phyloP scores from a whole-genome alignment of 306 rosid genomes.

The apple (Malus domestica) region DNA sequence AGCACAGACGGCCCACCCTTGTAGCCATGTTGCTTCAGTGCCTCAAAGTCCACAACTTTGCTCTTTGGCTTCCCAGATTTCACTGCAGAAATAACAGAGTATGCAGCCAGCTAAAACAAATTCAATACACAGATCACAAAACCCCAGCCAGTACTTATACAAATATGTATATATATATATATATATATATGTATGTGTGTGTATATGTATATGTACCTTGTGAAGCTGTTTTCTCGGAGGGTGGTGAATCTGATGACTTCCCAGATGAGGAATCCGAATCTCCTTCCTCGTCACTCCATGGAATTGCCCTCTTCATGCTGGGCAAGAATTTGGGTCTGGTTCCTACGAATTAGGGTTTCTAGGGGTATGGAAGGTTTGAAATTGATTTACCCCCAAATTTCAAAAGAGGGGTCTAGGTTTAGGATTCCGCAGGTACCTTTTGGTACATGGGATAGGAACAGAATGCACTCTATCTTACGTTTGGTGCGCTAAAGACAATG shows the following conservation, averaged over 20 bases:
- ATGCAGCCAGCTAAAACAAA: neutral
- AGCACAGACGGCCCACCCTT: constrained; percentile 89
- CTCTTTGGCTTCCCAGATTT: constrained; percentile 56
- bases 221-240: constrained; percentile 1
- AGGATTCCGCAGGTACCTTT: neutral
- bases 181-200: too few species aligned
- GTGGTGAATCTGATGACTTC: constrained; percentile 31
- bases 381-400: neutral
- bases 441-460: too few species aligned
- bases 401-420: neutral
- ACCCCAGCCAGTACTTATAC: neutral
- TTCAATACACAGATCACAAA: neutral
- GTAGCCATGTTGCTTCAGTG: constrained; percentile 63
- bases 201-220: constrained; percentile 1
- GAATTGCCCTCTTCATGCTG: constrained; percentile 73
- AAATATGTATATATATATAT: too few species aligned
- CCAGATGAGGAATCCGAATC: constrained; percentile 43
- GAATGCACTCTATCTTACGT: too few species aligned
- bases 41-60: constrained; percentile 56
- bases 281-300: constrained; percentile 62
- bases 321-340: too few species aligned
- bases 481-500: too few species aligned
- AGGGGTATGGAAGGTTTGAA: neutral
- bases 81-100: constrained; percentile 31
- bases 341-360: neutral